Percentiles rank a stretch among this genome's conserved stretches.
phyloP scores from a whole-genome alignment of 2,329 filamentous ascomycete genomes.

The Fusarium sp. region DNA sequence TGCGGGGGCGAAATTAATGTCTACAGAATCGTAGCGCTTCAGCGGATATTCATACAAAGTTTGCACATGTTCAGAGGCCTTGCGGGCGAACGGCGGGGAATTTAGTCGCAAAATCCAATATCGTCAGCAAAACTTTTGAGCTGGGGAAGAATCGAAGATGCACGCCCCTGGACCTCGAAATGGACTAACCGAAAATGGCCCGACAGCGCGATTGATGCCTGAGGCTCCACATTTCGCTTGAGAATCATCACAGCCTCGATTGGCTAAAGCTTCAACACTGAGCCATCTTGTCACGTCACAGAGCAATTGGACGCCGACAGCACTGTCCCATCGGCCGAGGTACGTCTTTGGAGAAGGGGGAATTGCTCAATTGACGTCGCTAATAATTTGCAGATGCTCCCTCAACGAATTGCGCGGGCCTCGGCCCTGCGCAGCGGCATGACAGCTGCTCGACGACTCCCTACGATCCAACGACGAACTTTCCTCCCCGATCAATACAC shows the following conservation, averaged over 20 bases:
- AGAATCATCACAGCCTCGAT: conserved; percentile 52
- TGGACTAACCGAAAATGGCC: conserved; percentile 47
- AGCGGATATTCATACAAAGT: conserved; percentile 61
- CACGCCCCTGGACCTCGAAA: conserved; percentile 40
- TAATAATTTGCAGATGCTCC: conserved; percentile 66
- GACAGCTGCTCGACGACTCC: conserved; percentile 62
- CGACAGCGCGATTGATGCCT: conserved; percentile 50
- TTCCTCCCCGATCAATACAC: conserved; percentile 66
- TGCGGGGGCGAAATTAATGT: conserved; percentile 67
- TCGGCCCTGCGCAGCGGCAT: conserved; percentile 59
- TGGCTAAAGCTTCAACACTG: conserved; percentile 49
- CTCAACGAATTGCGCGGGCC: conserved; percentile 68
- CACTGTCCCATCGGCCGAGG: conserved; percentile 51
- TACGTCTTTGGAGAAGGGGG: conserved; percentile 29
- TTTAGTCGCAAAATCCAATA: conserved; percentile 57
- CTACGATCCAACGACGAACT: conserved; percentile 68
- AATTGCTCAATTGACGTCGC: conserved; percentile 28
- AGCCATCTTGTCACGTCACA: conserved; percentile 49
- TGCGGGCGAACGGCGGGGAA: conserved; percentile 60
- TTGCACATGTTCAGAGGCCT: conserved; percentile 67
- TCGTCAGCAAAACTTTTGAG: conserved; percentile 66
- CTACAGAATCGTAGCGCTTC: conserved; percentile 63
- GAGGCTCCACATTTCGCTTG: conserved; percentile 48
- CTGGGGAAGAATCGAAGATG: conserved; percentile 50
- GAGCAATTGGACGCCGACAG: conserved; percentile 55